Evolutionary conservation across 176 grass and related monocot genomes (phyloP), one percentile per base, ranked within the genome.

Genomic region (Sorghum bicolor): DNA sequence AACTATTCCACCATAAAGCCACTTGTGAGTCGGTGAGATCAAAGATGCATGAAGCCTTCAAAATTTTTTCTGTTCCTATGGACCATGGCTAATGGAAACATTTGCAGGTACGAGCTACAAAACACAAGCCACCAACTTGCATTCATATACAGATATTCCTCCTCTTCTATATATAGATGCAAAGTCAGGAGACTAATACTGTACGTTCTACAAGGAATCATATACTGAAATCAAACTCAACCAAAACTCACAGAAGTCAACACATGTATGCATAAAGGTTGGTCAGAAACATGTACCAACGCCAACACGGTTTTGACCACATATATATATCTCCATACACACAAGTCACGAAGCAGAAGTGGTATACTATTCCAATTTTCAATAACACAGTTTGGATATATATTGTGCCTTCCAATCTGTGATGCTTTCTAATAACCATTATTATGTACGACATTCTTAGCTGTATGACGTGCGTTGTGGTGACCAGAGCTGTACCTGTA

Each of bases 61-160:
- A 37, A 31, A 37, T 57, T 28, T 62, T 34, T 70, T 86, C 76
- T 80, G 25, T 73, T 80, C 29, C 38, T 36, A 40, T 73, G 43
- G 16, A 63, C 58, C 41, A 67, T 53, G 81, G 20, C 14, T n/a
- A 40, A n/a, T 86, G 22, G 20, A 52, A 77, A 16, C 55, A 26
- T 80, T 80, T 80, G 30, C 55, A 52, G 84, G 53, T 79, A 79
- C n/a, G 43, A 64, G 13, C 8, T 36, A 50, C 26, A 6, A 31
- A 55, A 75, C 61, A 55, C 72, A 67, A 44, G 10, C 75, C 36
- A 60, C 61, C 68, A 74, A 70, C 41, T 82, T 77, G 85, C 20
- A 57, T 60, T 3, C 55, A 10, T 60, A 60, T 58, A 58, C 8
- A 58, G 52, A 55, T 60, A 70, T 6, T 28, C 58, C 10, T 60